phyloP scores from a whole-genome alignment of 495 filamentous ascomycete species.

The Immersiella caudata region DNA sequence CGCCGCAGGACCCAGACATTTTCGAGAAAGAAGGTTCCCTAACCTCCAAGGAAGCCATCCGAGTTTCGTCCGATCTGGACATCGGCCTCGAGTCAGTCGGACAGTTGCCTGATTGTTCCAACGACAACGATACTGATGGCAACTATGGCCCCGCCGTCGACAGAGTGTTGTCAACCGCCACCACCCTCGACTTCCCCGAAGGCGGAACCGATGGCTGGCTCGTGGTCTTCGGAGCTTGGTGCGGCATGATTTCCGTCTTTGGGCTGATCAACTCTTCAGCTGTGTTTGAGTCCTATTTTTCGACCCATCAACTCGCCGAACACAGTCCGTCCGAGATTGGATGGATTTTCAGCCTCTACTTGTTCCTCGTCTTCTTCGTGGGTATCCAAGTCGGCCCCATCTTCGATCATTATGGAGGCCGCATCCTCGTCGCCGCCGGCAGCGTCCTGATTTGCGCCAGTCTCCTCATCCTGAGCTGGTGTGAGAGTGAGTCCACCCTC shows the following conservation, averaged over 20 bases:
- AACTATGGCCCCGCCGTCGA: slow-evolving; percentile 5
- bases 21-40: slow-evolving; percentile 10
- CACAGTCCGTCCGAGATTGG: slow-evolving; percentile 61
- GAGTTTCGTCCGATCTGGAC: slow-evolving; percentile 6
- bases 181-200: slow-evolving; percentile 56
- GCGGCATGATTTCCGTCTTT: slow-evolving; percentile 65
- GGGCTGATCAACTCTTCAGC: slow-evolving; percentile 66
- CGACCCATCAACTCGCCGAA: slow-evolving; percentile 57
- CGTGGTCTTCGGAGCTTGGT: slow-evolving; percentile 62
- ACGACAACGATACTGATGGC: slow-evolving; percentile 16
- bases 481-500: slow-evolving; percentile 35
- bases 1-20: not conserved
- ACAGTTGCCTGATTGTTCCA: not conserved
- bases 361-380: slow-evolving; percentile 65
- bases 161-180: slow-evolving; percentile 20
- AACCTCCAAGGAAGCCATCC: slow-evolving; percentile 7
- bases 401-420: slow-evolving; percentile 64
- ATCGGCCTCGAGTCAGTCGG: slow-evolving; percentile 9
- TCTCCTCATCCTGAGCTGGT: slow-evolving; percentile 58
- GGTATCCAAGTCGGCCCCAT: slow-evolving; percentile 70
- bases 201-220: slow-evolving; percentile 64
- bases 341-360: slow-evolving; percentile 66
- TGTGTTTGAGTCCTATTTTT: slow-evolving; percentile 65
- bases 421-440: slow-evolving; percentile 56
- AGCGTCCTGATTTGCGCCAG: slow-evolving; percentile 54